Conservation (phyloP, 805 yeast species). For the Lachancea quebecensis region DNA sequence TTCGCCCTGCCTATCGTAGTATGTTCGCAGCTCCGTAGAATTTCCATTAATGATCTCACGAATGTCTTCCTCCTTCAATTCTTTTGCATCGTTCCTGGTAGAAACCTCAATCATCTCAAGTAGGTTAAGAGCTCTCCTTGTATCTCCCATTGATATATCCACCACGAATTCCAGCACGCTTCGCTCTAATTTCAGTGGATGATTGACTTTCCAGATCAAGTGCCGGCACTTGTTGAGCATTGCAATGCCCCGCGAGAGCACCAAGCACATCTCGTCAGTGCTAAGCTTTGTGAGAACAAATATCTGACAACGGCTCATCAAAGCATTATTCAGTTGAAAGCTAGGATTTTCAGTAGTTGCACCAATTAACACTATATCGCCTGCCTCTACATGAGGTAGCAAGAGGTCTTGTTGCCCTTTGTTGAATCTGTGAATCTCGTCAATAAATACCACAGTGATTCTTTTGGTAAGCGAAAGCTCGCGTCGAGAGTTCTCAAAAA, state of each 20-base stretch:
- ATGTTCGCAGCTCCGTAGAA: constrained; percentile 32
- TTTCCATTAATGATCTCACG: constrained; percentile 42
- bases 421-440: constrained; percentile 86
- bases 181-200: constrained; percentile 43
- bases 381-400: constrained; percentile 76
- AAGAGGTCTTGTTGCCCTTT: constrained; percentile 84
- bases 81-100: constrained; percentile 44
- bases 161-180: constrained; percentile 63
- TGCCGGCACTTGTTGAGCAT: constrained; percentile 55
- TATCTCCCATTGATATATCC: constrained; percentile 78
- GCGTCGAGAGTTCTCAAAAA: constrained; percentile 40
- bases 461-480: constrained; percentile 38
- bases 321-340: constrained; percentile 71
- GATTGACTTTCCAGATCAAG: constrained; percentile 34
- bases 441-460: constrained; percentile 71
- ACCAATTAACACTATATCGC: constrained; percentile 76
- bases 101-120: constrained; percentile 71
- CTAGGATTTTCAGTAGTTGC: constrained; percentile 98
- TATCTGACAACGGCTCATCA: constrained; percentile 77
- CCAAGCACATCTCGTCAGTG: constrained; percentile 41
- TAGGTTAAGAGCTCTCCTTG: constrained; percentile 73
- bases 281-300: constrained; percentile 56
- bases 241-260: constrained; percentile 53
- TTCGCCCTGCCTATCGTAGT: constrained; percentile 83
- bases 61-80: constrained; percentile 25